Conservation (phyloP, 805 yeast genomes). For the Priceomyces castillae region DNA sequence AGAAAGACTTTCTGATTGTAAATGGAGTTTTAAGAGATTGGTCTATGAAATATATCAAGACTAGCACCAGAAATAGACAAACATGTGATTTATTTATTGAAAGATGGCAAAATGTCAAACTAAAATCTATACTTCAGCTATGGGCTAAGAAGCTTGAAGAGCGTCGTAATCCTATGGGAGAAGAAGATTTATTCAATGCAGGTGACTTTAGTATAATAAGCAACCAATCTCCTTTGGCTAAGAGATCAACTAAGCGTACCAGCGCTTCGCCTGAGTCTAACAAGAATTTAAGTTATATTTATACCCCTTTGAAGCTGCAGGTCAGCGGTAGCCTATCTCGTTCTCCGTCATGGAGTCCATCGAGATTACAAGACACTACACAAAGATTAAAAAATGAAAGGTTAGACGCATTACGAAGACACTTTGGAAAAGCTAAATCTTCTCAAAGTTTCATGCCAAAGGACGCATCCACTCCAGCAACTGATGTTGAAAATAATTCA, state of each 20-base stretch:
- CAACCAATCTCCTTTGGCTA: conserved; percentile 34
- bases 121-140: conserved; percentile 32
- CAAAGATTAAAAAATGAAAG: conserved; percentile 31
- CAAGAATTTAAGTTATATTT: conserved; percentile 22
- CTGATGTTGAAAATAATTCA: background rate
- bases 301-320: conserved; percentile 35
- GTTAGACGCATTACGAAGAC: conserved; percentile 32
- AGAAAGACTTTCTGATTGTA: conserved; percentile 24
- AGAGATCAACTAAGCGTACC: conserved; percentile 11
- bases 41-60: conserved; percentile 36
- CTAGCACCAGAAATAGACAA: conserved; percentile 31
- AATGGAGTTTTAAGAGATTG: conserved; percentile 30
- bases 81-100: conserved; percentile 32
- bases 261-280: conserved; percentile 4
- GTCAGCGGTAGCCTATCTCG: conserved; percentile 6
- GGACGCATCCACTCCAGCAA: conserved; percentile 1
- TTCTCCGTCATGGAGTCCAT: conserved; percentile 36
- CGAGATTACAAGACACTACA: conserved; percentile 39
- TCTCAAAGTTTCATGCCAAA: background rate
- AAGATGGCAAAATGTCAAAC: conserved; percentile 28
- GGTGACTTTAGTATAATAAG: conserved; percentile 21
- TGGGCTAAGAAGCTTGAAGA: conserved; percentile 32
- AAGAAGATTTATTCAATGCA: conserved; percentile 12
- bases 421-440: conserved; percentile 26
- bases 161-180: conserved; percentile 3